phyloP scores from a whole-genome alignment of 2,329 filamentous ascomycete species.

The Arthrobotrys sphaeroides region DNA sequence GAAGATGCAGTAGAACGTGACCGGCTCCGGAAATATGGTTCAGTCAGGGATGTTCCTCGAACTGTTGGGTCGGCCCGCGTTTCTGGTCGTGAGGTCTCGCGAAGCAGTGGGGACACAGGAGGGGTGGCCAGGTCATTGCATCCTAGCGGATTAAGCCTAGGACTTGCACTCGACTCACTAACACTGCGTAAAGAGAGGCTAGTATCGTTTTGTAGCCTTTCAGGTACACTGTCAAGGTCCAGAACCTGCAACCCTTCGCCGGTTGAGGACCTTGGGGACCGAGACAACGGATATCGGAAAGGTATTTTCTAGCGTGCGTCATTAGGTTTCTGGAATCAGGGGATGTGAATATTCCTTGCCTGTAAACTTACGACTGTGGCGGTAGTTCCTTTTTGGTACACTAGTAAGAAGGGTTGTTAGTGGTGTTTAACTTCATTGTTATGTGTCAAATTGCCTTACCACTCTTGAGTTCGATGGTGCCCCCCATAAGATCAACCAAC shows the following conservation, averaged over 20 bases:
- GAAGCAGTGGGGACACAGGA: slow-evolving; percentile 58
- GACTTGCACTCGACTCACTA: slow-evolving; percentile 37
- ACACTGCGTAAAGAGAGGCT: slow-evolving; percentile 41
- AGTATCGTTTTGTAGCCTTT: slow-evolving; percentile 67
- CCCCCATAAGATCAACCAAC: slow-evolving; percentile 80
- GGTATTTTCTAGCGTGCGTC: slow-evolving; percentile 46
- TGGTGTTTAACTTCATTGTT: neutral
- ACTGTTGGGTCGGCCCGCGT: slow-evolving; percentile 11
- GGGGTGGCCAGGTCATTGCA: slow-evolving; percentile 63
- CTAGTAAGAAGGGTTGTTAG: slow-evolving; percentile 10
- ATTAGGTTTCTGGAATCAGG: too few species aligned
- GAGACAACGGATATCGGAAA: slow-evolving; percentile 30
- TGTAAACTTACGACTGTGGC: slow-evolving; percentile 34
- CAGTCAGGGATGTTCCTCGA: slow-evolving; percentile 14
- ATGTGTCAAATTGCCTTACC: slow-evolving; percentile 60
- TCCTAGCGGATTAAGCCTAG: slow-evolving; percentile 54
- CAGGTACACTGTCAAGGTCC: slow-evolving; percentile 68
- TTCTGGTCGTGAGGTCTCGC: slow-evolving; percentile 40
- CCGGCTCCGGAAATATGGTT: slow-evolving; percentile 30
- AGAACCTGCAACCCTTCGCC: slow-evolving; percentile 20
- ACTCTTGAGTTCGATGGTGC: slow-evolving; percentile 70
- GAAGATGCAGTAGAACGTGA: slow-evolving; percentile 41
- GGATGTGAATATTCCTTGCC: too few species aligned
- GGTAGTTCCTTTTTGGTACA: slow-evolving; percentile 38
- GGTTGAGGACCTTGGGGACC: slow-evolving; percentile 15